Evolutionary conservation across 441 rosid species (phyloP).

Genomic region (Jatropha podagrica): DNA sequence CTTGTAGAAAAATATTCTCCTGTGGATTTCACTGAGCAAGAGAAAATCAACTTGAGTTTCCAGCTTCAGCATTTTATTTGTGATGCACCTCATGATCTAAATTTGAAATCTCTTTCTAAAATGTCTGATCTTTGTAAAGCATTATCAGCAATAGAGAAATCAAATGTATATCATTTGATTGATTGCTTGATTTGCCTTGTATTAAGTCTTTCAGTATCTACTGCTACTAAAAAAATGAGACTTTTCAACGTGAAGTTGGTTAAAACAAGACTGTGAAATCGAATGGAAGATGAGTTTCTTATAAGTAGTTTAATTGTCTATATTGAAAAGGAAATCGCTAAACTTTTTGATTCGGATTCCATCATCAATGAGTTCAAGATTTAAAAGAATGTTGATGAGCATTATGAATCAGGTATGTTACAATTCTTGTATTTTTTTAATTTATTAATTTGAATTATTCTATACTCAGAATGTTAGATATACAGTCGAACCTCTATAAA

Average conservation of each 20-base stretch:
- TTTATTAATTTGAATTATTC: too few species aligned
- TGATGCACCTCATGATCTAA: not conserved
- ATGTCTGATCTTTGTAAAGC: not conserved
- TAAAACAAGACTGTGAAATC: slow-evolving; percentile 14
- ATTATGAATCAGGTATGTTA: not conserved
- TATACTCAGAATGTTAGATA: too few species aligned
- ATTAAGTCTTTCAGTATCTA: slow-evolving; percentile 5
- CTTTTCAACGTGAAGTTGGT: slow-evolving; percentile 16
- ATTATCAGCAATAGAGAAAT: not conserved
- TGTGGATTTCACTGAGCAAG: not conserved
- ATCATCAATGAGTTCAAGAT: not conserved
- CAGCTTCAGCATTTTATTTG: not conserved
- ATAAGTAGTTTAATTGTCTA: not conserved
- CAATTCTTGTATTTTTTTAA: too few species aligned
- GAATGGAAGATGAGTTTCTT: slow-evolving; percentile 4
- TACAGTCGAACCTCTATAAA: too few species aligned
- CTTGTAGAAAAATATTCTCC: not conserved
- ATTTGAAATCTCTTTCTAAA: not conserved
- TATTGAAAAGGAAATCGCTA: not conserved
- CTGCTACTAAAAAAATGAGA: not conserved
- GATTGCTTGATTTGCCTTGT: slow-evolving; percentile 8
- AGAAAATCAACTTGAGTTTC: not conserved
- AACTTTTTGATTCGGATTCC: not conserved
- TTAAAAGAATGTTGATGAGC: not conserved
- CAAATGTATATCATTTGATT: not conserved